Base-by-base conservation (phyloP, 768 basidiomycete species). In the Suillus sp. region DNA sequence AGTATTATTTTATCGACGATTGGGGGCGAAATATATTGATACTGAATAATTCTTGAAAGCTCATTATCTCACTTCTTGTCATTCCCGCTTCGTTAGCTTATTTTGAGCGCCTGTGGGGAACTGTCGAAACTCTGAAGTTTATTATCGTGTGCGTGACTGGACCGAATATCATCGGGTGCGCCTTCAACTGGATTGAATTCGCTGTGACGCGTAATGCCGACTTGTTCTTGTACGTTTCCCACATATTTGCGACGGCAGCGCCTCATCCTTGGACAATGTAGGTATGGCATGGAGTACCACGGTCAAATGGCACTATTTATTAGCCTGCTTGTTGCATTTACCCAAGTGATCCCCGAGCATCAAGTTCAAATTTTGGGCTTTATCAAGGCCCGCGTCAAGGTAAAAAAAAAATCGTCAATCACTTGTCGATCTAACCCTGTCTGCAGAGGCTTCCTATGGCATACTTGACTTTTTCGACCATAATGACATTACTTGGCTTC, bases 271-370 rank as follows among this genome's bases (percentile, higher is more conserved):
- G 56, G 38, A 35, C 51, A 38, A n/a, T 58, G 6, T 55, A 97
- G 96, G 50, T 93, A 91, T 76, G 93, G 89, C 42, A 90, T 93
- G 84, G 81, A 85, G 51, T 97, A 96, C 72, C 94, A 92, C 70
- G 97, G 97, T 48, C 91, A 95, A 76, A 94, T 92, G 84, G 91
- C 93, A 6, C 81, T 99, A 22, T 93, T 97, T 70, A 89, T 89
- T 58, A 90, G 89, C 2, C 81, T 96, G 65, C 81, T 99, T 40
- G 97, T 99, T 61, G 96, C 96, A 7, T 98, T 98, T 78, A 99
- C 96, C 4, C 97, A 99, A 75, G 77, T 97, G 61, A 99, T 99
- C 68, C 96, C 96, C 37, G 97, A 99, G 76, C 96, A 99, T 71
- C 96, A 99, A 77, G 89, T 99, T 16, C 97, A 99, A 74, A 71